These are phyloP conservation scores for Leccinum insigne DNA, from an alignment of 1,284 basidiomycete genomes.

Conservation along the genomic window DNA sequence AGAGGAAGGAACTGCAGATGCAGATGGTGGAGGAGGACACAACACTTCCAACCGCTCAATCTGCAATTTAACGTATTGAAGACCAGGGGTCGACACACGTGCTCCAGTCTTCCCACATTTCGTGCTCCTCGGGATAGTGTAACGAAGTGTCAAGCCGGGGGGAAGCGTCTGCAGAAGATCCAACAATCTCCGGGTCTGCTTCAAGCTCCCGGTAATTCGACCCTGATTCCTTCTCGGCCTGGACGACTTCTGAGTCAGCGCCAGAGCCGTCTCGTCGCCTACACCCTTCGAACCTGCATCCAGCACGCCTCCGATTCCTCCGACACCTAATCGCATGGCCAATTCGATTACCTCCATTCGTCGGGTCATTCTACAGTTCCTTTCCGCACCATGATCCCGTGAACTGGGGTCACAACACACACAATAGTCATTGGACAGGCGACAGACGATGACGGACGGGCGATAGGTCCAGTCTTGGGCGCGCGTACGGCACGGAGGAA, in stretches of 20 bases:
- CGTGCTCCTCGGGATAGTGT: conserved; percentile 28
- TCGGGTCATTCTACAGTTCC: conserved; percentile 55
- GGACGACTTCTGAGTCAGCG: conserved; percentile 8
- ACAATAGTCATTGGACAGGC: conserved; percentile 75
- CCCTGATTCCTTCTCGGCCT: conserved; percentile 6
- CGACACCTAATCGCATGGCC: conserved; percentile 77
- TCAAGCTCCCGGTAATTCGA: conserved; percentile 19
- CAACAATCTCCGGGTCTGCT: conserved; percentile 15
- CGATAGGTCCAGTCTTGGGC: conserved; percentile 64
- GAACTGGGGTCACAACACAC: conserved; percentile 76
- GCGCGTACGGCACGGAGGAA: conserved; percentile 75
- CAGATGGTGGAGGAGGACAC: conserved; percentile 42
- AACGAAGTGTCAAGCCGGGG: neutral
- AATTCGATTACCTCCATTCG: conserved; percentile 78
- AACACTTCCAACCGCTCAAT: conserved; percentile 68
- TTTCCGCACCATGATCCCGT: conserved; percentile 59
- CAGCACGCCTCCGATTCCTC: conserved; percentile 70
- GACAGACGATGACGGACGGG: conserved; percentile 56
- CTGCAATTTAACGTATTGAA: conserved; percentile 67
- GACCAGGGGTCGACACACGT: conserved; percentile 65
- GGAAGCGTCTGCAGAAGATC: conserved; percentile 17
- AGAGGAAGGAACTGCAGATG: conserved; percentile 12
- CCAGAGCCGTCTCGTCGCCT: conserved; percentile 8
- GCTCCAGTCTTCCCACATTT: conserved; percentile 77
- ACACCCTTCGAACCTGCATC: conserved; percentile 31